Percentiles rank a stretch among this genome's conserved stretches.
Evolutionary conservation across 169 alveolate species (phyloP).

Genomic region (Plasmodium inui): DNA sequence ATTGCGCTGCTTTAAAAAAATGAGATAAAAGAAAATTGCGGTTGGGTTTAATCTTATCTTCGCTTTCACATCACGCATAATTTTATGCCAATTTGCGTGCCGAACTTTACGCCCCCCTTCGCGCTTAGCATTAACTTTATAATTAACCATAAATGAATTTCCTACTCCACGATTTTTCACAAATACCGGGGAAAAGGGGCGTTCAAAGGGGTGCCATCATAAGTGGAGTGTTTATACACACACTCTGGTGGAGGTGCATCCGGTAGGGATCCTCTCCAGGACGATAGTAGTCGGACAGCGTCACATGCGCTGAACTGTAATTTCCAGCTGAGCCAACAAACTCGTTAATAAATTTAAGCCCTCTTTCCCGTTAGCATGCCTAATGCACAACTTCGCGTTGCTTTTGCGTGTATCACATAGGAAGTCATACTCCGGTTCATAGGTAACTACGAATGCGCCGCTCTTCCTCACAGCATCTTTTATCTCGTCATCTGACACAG

Average conservation of each 20-base stretch:
- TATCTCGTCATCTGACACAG: constrained; percentile 59
- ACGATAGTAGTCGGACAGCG: not conserved
- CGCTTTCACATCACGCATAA: not conserved
- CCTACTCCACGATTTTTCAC: not conserved
- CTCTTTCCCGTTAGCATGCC: constrained; percentile 40
- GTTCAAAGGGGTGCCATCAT: not conserved
- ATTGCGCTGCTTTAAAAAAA: not conserved
- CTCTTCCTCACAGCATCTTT: constrained; percentile 42
- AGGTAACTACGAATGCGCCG: constrained; percentile 37
- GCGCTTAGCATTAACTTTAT: not conserved
- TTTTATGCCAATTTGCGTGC: not conserved
- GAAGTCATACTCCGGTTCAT: constrained; percentile 67
- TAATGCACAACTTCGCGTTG: constrained; percentile 67
- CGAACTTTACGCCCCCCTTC: not conserved
- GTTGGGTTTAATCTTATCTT: not conserved
- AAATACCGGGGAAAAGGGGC: not conserved
- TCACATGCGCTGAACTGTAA: constrained; percentile 18
- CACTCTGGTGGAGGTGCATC: not conserved
- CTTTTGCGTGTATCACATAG: constrained; percentile 44
- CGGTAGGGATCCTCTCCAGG: not conserved
- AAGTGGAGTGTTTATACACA: not conserved
- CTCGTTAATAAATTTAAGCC: constrained; percentile 20
- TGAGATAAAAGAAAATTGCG: not conserved
- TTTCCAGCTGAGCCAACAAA: constrained; percentile 14
- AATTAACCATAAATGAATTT: constrained; percentile 19